Percentiles rank a stretch among this genome's conserved stretches.
These are phyloP conservation scores for Cordyceps javanica DNA, from an alignment of 2,329 filamentous ascomycete genomes.

Conservation along the genomic window DNA sequence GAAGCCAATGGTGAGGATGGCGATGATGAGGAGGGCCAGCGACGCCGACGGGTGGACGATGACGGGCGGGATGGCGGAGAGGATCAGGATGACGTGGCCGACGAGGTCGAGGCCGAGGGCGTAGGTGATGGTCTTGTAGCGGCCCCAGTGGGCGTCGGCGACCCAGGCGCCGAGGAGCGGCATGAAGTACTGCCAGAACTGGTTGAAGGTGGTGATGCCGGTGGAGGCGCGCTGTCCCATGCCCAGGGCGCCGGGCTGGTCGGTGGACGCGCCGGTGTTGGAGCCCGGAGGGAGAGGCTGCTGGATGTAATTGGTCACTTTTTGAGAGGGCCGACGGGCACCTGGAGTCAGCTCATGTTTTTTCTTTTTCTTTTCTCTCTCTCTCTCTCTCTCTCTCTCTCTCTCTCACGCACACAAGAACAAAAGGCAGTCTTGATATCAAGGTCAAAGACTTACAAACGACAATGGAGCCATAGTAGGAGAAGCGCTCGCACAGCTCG, in stretches of 20 bases:
- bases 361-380: too few species aligned
- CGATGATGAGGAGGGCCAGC: conserved; percentile 58
- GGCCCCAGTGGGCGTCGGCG: conserved; percentile 55
- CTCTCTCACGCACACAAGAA: too few species aligned
- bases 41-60: conserved; percentile 50
- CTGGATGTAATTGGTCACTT: conserved; percentile 57
- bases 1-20: conserved; percentile 43
- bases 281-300: conserved; percentile 49
- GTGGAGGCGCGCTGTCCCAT: conserved; percentile 49
- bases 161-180: conserved; percentile 48
- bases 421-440: too few species aligned
- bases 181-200: conserved; percentile 56
- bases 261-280: conserved; percentile 41
- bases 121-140: conserved; percentile 61
- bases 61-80: conserved; percentile 58
- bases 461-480: conserved; percentile 62
- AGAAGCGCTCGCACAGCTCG: conserved; percentile 66
- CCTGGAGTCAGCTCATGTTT: too few species aligned
- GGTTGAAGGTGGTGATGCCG: conserved; percentile 41
- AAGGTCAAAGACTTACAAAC: conserved; percentile 50
- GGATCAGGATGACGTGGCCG: conserved; percentile 60
- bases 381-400: too few species aligned
- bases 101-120: conserved; percentile 57
- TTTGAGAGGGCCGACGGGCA: too few species aligned
- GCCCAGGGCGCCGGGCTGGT: conserved; percentile 48